Evolutionary conservation across 129 eudicot species (phyloP).

Genomic region (Glebionis coronaria): DNA sequence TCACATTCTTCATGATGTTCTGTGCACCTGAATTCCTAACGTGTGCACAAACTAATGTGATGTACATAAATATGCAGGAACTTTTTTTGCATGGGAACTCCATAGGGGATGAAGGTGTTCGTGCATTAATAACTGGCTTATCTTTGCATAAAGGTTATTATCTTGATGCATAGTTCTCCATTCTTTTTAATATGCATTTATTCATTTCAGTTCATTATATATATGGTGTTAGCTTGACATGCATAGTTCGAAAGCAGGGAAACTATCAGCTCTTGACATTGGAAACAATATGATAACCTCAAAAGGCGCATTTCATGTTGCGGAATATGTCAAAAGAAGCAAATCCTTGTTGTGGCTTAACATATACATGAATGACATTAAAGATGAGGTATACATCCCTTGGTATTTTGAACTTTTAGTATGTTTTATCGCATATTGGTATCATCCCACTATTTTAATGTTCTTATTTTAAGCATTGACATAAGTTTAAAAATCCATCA

Average conservation of each 20-base stretch:
- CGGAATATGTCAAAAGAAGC: constrained; percentile 76
- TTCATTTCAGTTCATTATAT: constrained; percentile 9
- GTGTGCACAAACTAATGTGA: constrained; percentile 11
- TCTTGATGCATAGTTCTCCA: constrained; percentile 9
- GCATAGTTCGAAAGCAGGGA: constrained; percentile 47
- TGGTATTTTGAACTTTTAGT: not conserved
- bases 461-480: constrained; percentile 16
- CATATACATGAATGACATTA: constrained; percentile 86
- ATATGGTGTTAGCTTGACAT: constrained; percentile 26
- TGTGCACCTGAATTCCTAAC: constrained; percentile 14
- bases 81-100: constrained; percentile 85
- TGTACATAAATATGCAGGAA: constrained; percentile 45
- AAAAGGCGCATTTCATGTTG: constrained; percentile 77
- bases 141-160: constrained; percentile 60
- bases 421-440: not conserved
- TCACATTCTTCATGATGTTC: constrained; percentile 7
- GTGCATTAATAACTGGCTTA: constrained; percentile 77
- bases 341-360: constrained; percentile 69
- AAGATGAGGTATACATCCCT: constrained; percentile 69
- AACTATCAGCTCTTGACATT: constrained; percentile 63
- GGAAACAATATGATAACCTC: constrained; percentile 79
- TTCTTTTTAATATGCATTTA: not conserved
- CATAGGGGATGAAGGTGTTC: constrained; percentile 92
- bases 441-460: not conserved
- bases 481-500: constrained; percentile 28